These are phyloP conservation scores for Talaromyces wortmannii DNA, from an alignment of 495 filamentous ascomycete genomes.

Conservation along the genomic window DNA sequence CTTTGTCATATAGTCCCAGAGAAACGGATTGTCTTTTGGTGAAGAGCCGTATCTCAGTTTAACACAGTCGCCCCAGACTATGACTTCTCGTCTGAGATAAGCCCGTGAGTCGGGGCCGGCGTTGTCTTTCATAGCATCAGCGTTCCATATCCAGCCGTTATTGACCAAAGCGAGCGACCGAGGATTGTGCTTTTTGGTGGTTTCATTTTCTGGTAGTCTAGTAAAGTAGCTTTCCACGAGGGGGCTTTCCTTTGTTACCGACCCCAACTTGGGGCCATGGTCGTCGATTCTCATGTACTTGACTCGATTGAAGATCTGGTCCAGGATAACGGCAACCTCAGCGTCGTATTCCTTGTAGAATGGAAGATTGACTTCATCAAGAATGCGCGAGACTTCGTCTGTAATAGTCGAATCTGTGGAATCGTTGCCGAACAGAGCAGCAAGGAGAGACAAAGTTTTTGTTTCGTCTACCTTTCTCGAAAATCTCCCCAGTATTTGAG, in stretches of 20 bases:
- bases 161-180: constrained; percentile 81
- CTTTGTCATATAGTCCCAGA: constrained; percentile 92
- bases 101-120: constrained; percentile 82
- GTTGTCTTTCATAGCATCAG: constrained; percentile 88
- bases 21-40: constrained; percentile 79
- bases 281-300: constrained; percentile 89
- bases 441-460: constrained; percentile 62
- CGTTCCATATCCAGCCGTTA: constrained; percentile 99
- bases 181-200: constrained; percentile 64
- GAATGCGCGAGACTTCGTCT: constrained; percentile 47
- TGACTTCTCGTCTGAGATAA: constrained; percentile 90
- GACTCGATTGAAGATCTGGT: constrained; percentile 88
- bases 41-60: constrained; percentile 86
- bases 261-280: constrained; percentile 81
- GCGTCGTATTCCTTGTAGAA: constrained; percentile 87
- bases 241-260: constrained; percentile 66
- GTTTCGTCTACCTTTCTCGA: constrained; percentile 59
- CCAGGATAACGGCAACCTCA: constrained; percentile 74
- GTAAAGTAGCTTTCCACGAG: constrained; percentile 97
- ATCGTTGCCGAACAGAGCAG: constrained; percentile 57
- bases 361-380: constrained; percentile 80
- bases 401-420: constrained; percentile 31
- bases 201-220: constrained; percentile 72
- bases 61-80: constrained; percentile 97
- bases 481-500: constrained; percentile 73